Evolutionary conservation across 208 protist species (phyloP).

Genomic region (Vickermania ingenoplastis): DNA sequence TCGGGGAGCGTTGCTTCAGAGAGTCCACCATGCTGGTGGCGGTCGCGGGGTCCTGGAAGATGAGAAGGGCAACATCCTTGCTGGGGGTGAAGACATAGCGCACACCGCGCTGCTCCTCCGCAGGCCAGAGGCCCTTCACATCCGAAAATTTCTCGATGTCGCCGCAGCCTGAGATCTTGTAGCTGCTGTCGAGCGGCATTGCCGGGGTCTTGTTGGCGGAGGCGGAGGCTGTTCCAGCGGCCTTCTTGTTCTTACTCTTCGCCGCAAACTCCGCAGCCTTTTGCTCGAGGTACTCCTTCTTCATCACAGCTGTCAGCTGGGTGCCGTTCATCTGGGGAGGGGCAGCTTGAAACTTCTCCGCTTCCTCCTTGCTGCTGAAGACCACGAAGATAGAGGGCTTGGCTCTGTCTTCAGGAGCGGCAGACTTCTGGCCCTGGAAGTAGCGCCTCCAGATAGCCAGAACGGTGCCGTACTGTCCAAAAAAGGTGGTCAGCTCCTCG

Average conservation of each 20-base stretch:
- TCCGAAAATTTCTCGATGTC: constrained; percentile 55
- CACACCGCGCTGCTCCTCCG: constrained; percentile 73
- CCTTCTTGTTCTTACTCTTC: constrained; percentile 30
- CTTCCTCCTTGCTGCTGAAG: constrained; percentile 52
- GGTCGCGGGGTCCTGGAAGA: constrained; percentile 79
- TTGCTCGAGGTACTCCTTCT: constrained; percentile 59
- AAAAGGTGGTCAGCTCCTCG: constrained; percentile 73
- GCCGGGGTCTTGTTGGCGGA: constrained; percentile 33
- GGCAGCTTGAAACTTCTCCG: constrained; percentile 45
- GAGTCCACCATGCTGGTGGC: constrained; percentile 65
- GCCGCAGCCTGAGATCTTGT: constrained; percentile 58
- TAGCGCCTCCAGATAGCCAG: constrained; percentile 81
- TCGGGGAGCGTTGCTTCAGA: constrained; percentile 54
- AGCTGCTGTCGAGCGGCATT: constrained; percentile 75
- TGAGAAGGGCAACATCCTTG: constrained; percentile 51
- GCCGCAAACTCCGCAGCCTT: constrained; percentile 65
- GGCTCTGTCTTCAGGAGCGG: constrained; percentile 30
- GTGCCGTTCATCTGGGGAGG: constrained; percentile 56
- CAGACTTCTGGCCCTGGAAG: constrained; percentile 57
- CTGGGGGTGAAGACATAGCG: constrained; percentile 79
- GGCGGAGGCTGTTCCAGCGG: neutral
- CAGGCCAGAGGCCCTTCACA: constrained; percentile 77
- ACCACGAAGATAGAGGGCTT: constrained; percentile 85
- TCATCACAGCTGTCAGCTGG: constrained; percentile 70
- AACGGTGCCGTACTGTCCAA: constrained; percentile 59